Evolutionary conservation across 2,329 filamentous ascomycete genomes (phyloP), one percentile per base, ranked within the genome.

Genomic region (Penicillium sp.): DNA sequence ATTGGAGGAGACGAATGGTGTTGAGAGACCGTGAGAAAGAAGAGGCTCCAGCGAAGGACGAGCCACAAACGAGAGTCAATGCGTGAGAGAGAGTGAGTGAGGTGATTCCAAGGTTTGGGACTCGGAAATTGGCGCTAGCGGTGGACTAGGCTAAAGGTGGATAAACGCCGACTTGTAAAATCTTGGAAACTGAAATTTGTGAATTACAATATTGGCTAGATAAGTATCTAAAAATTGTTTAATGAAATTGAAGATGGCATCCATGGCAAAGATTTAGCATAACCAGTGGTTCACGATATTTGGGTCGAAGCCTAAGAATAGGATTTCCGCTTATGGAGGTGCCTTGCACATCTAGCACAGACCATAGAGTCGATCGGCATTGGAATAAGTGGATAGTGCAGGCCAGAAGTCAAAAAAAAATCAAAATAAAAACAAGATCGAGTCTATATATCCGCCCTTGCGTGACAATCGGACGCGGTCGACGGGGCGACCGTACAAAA

Each of bases 41-140:
- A 8, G 37, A 33, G 24, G 39, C 33, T 35, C 39, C 24, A 52
- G 42, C 50, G 45, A 21, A 21, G 14, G 45, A 35, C 48, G 49
- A 49, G 49, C 49, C 31, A 29, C 22, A 35, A 39, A 50, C 22
- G 48, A 50, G 48, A 50, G 48, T 39, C 35, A 22, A 42, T 42
- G 19, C 19, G 19, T 21, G 39, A 11, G 46, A 21, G n/a, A 19
- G 19, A 48, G 46, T 22, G 19, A 19, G 7, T 24, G 48, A 39
- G 33, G 26, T 19, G 48, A 39, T 50, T 50, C 48, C 48, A 50
- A 50, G 33, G 48, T 37, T 50, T 50, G 48, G 48, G 33, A 29
- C 33, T 50, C 35, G 48, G 48, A 50, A 50, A 50, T 50, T 50
- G 48, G 48, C 48, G 37, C 48, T 50, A 50, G 48, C 16, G 33